Evolutionary conservation across 2,329 filamentous ascomycete genomes (phyloP).

Genomic region (Gaeumannomyces tritici): DNA sequence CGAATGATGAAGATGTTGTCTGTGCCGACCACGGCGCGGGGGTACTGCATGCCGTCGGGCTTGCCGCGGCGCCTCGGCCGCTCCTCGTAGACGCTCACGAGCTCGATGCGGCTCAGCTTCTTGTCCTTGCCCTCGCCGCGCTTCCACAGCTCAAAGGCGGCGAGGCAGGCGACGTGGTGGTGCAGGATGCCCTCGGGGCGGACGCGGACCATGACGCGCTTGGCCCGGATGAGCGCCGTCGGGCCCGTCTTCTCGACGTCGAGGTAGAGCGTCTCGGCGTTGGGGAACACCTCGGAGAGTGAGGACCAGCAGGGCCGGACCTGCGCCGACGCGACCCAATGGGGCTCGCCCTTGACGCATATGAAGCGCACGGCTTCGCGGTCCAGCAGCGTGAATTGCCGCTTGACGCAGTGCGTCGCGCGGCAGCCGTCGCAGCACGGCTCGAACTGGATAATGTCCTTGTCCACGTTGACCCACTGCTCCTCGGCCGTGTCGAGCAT

Average conservation of each 20-base stretch:
- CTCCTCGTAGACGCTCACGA: conserved; percentile 1
- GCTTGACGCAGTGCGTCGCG: not conserved
- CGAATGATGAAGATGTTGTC: not conserved
- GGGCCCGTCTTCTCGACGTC: not conserved
- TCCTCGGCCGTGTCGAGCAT: not conserved
- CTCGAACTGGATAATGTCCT: conserved; percentile 4
- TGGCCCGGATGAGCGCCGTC: not conserved
- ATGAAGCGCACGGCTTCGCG: conserved; percentile 4
- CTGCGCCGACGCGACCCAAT: not conserved
- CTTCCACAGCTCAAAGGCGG: not conserved
- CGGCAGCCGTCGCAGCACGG: conserved; percentile 4
- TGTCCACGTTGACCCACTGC: conserved; percentile 1
- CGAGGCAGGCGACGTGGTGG: not conserved
- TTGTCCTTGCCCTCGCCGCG: not conserved
- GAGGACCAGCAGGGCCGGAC: not conserved
- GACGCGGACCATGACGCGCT: conserved; percentile 1
- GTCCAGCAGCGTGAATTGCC: conserved; percentile 1
- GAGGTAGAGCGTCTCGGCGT: conserved; percentile 3
- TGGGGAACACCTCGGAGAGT: not conserved
- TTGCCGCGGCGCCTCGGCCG: not conserved
- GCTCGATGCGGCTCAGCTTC: not conserved
- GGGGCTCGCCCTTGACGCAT: not conserved
- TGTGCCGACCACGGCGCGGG: not conserved
- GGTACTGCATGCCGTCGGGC: not conserved
- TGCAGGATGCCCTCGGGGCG: not conserved